A percentile compares a stretch with the other conserved stretches of the same genome.
phyloP scores from a whole-genome alignment of 2,329 filamentous ascomycete species.

The Monosporascus ibericus region DNA sequence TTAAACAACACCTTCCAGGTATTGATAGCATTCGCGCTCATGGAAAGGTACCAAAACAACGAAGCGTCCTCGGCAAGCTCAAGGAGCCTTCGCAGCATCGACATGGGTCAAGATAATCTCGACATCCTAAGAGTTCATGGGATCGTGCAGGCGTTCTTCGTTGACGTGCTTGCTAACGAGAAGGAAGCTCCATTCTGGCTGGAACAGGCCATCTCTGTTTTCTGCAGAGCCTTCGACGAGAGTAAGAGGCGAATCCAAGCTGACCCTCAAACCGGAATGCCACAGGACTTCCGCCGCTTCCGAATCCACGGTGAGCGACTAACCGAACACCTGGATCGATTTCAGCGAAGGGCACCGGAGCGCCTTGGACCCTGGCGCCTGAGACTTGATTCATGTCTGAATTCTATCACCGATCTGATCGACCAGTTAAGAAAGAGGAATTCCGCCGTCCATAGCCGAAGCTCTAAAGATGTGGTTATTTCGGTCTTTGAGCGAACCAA shows the following conservation, averaged over 20 bases:
- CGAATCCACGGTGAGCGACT: constrained; percentile 45
- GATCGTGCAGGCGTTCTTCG: constrained; percentile 48
- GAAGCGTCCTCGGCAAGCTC: constrained; percentile 35
- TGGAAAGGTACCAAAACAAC: constrained; percentile 43
- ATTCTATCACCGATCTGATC: constrained; percentile 34
- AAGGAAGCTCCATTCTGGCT: constrained; percentile 42
- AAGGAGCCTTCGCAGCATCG: constrained; percentile 32
- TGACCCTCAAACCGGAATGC: constrained; percentile 34
- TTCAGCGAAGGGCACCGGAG: constrained; percentile 27
- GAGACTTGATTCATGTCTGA: constrained; percentile 30
- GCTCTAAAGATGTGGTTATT: constrained; percentile 24
- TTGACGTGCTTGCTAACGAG: constrained; percentile 37
- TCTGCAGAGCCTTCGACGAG: constrained; percentile 42
- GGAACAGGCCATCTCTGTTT: constrained; percentile 39
- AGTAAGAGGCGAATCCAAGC: constrained; percentile 38
- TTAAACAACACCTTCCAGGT: constrained; percentile 44
- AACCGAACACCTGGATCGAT: constrained; percentile 34
- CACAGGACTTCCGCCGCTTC: constrained; percentile 48
- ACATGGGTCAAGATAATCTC: constrained; percentile 37
- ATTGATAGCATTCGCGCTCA: constrained; percentile 45
- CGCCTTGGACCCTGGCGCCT: constrained; percentile 22
- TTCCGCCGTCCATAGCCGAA: constrained; percentile 31
- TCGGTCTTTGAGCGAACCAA: constrained; percentile 48
- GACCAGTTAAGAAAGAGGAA: constrained; percentile 35
- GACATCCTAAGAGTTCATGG: constrained; percentile 46